Evolutionary conservation across 208 protist genomes (phyloP), one percentile per base, ranked within the genome.

Genomic region (Trypanosoma congolense): DNA sequence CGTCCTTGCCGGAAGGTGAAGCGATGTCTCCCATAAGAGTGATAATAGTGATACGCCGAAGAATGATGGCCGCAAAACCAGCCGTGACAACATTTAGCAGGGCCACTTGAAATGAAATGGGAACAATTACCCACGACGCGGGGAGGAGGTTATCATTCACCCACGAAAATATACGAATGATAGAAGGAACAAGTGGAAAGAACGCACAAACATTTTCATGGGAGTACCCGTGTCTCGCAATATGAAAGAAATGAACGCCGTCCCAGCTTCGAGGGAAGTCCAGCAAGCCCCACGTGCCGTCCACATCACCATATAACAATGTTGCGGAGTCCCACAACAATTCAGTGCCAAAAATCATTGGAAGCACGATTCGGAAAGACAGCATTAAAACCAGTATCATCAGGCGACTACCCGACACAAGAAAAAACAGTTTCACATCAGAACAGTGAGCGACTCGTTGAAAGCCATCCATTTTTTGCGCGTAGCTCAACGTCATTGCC

Each of bases 161-260:
- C 60, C 66, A 80, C 22, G 65, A 60, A 24, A 82, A 22, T 6
- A 10, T 52, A 19, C 66, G 73, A 24, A 93, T 73, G 3, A 90
- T 16, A 2, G 55, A 38, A 10, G 85, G 81, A 43, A 90, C 25
- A 26, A 83, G 53, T 12, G 85, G 85, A 40, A 90, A 93, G 46
- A 93, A 93, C 3, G 66, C 85, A 19, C 68, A 56, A 43, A 66
- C 54, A 28, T 74, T 83, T 44, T 93, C 85, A 54, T 86, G 75
- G 1, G 77, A 72, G 73, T 93, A 93, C 16, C 85, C 81, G 53
- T 83, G 41, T 2, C 61, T 65, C 19, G 79, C 80, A 43, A 90
- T 87, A 56, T 83, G 79, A 60, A 73, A 83, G 55, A 80, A 85
- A 68, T 92, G 81, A 19, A 87, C 79, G 36, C 56, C 70, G 54